Evolutionary conservation across 202 grass and related monocot genomes (phyloP), one percentile per base, ranked within the genome.

Genomic region (Hordeum pubiflorum): DNA sequence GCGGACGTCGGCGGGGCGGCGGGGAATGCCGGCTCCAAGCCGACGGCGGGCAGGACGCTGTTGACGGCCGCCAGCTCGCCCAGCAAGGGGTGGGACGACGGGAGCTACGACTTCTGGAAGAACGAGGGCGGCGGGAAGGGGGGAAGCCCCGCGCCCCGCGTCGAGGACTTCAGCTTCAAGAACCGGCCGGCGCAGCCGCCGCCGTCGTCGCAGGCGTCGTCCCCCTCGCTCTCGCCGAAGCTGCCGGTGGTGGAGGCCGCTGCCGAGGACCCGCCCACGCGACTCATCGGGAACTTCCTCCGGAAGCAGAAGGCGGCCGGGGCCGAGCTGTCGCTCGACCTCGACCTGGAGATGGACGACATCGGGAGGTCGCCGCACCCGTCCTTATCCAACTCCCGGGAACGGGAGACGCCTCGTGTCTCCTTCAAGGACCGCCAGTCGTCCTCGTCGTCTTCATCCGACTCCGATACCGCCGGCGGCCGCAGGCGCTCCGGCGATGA

Each of bases 281-380:
- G 80, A 29, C 85, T 98, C 62, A 98, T 98, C 72, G 84, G 81
- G 22, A 88, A 84, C 57, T 98, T 98, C 86, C 76, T 98, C 22
- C 84, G 76, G 43, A 89, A 87, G 78, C 92, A 92, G 81, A 54
- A 39, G 27, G 90, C 92, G 12, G 81, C 88, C 29, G 95, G 95
- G 20, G 82, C 27, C 2, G 91, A 90, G 63, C 10, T 87, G 37
- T 79, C 95, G 37, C 90, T 92, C 7, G 92, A 90, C 54, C 73
- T 93, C 27, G 95, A 98, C 85, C 65, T 87, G 67, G 91, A 89
- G 65, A 97, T 94, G 94, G 90, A 93, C 21, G 88, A 94, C 54
- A 78, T 89, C 31, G 79, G 79, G 32, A 82, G 83, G 71, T 23
- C 82, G 9, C 24, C 39, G 18, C 72, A 85, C 5, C 62, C 73